Conservation (phyloP, 2,329 filamentous ascomycete genomes). For the Aspergillus novoparasiticus region DNA sequence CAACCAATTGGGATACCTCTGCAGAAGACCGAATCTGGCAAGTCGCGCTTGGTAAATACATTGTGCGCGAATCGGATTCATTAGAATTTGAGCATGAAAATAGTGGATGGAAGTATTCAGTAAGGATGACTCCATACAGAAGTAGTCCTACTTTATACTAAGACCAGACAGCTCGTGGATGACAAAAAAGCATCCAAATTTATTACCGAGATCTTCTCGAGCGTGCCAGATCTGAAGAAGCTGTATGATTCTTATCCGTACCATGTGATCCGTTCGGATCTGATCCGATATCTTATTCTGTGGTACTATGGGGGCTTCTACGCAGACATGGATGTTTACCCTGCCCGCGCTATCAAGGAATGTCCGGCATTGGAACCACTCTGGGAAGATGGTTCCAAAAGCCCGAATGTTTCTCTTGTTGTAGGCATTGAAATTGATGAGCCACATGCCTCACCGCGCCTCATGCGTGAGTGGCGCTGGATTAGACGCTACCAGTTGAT, state of each 20-base stretch:
- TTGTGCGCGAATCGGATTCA: slow-evolving; percentile 28
- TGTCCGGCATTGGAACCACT: slow-evolving; percentile 31
- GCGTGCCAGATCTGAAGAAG: slow-evolving; percentile 30
- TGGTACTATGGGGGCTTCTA: slow-evolving; percentile 43
- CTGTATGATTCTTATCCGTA: slow-evolving; percentile 42
- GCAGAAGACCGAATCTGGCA: slow-evolving; percentile 33
- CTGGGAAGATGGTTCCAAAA: neutral
- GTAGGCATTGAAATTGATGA: slow-evolving; percentile 41
- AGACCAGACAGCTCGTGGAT: slow-evolving; percentile 27
- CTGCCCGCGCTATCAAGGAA: slow-evolving; percentile 28
- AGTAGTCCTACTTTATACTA: neutral
- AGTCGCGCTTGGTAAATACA: slow-evolving; percentile 27
- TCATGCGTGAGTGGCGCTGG: slow-evolving; percentile 39
- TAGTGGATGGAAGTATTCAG: slow-evolving; percentile 31
- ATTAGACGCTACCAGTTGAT: slow-evolving; percentile 36
- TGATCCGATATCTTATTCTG: slow-evolving; percentile 40
- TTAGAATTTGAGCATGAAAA: slow-evolving; percentile 30
- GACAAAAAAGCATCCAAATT: slow-evolving; percentile 30
- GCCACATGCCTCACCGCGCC: slow-evolving; percentile 33
- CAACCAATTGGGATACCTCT: slow-evolving; percentile 11
- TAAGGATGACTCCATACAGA: slow-evolving; percentile 10
- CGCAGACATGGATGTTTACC: slow-evolving; percentile 36
- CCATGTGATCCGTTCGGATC: slow-evolving; percentile 55
- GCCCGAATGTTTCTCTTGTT: slow-evolving; percentile 33
- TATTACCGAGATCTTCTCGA: slow-evolving; percentile 27